Evolutionary conservation across 495 filamentous ascomycete genomes (phyloP).

Genomic region (Friedmanniomyces simplex): DNA sequence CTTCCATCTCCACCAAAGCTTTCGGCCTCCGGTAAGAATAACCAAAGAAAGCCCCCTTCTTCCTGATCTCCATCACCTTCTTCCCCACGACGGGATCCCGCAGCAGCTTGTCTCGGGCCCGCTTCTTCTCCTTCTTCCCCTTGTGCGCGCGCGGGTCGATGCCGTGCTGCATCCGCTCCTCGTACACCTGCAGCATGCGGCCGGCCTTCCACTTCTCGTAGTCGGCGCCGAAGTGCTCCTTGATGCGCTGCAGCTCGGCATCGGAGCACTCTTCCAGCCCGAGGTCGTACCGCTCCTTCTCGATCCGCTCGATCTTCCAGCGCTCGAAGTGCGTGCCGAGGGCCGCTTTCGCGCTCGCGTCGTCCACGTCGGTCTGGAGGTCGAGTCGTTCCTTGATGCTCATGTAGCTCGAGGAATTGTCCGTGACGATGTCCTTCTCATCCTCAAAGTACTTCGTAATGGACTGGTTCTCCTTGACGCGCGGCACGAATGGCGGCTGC

Average conservation of each 20-base stretch:
- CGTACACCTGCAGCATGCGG: conserved; percentile 11
- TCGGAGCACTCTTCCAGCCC: conserved; percentile 19
- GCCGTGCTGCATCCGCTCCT: conserved; percentile 7
- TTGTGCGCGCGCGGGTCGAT: neutral
- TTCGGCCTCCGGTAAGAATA: conserved; percentile 70
- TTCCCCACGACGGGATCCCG: conserved; percentile 54
- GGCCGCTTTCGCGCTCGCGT: neutral
- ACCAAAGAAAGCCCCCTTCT: conserved; percentile 73
- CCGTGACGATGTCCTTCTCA: conserved; percentile 52
- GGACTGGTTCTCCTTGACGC: conserved; percentile 50
- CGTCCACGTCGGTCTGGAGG: conserved; percentile 1
- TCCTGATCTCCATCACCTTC: conserved; percentile 64
- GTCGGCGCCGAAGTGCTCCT: conserved; percentile 18
- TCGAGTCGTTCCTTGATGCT: conserved; percentile 22
- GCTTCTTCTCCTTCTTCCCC: conserved; percentile 48
- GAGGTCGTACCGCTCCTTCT: conserved; percentile 12
- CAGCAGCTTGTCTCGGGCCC: conserved; percentile 69
- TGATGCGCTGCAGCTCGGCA: conserved; percentile 16
- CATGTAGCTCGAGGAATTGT: conserved; percentile 30
- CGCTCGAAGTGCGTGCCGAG: conserved; percentile 16
- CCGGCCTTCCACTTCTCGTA: conserved; percentile 17
- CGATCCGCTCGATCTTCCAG: conserved; percentile 1
- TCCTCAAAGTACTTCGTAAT: conserved; percentile 90
- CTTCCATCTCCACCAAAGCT: conserved; percentile 6
- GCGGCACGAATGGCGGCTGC: conserved; percentile 66